Base-by-base conservation (phyloP, 495 filamentous ascomycete species). In the Hypoxylon lienhwacheense region DNA sequence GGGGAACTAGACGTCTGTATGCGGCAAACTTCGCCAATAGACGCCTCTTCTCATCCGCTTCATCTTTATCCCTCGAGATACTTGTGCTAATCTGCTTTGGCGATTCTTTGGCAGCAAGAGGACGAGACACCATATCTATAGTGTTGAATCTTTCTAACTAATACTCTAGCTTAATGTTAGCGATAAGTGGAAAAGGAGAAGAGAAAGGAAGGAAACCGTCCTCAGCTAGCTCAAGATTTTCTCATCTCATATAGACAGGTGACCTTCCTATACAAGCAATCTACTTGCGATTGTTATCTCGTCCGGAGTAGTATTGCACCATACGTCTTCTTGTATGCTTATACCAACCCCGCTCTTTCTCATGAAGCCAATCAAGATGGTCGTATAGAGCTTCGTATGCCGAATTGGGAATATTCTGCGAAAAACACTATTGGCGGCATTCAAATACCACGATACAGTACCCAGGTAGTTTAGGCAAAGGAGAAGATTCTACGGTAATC, bases 191-290 rank as follows among this genome's bases (percentile, higher is more conserved):
- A 10, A 8, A n/a, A 8, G 7, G 28, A 31, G 12, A 8, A n/a
- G 12, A 11, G 28, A 31, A n/a, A 11, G 28, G 3, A 10, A 10
- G 28, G 10, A 28, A 28, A n/a, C n/a, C n/a, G n/a, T 31, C 2
- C 28, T 31, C 28, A 3, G 7, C 10, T 3, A 11, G 8, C 10
- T 31, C 10, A 31, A 31, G 3, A 31, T 31, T 3, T 31, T 31
- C 10, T 10, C 10, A 31, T 7, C 10, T 31, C 10, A 44, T 11
- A 20, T 28, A 20, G 33, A 10, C 14, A 39, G 5, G 50, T 50
- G n/a, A 44, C 37, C 43, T 60, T 47, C 50, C 45, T 60, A 54
- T 35, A 55, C 1, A 16, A 54, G 55, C n/a, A 59, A 33, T 40
- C 12, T n/a, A n/a, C n/a, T n/a, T n/a, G 14, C 19, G 32, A 47